Conservation (phyloP, 371 early-diverging fungal genomes). For the Mortierella polycephala region DNA sequence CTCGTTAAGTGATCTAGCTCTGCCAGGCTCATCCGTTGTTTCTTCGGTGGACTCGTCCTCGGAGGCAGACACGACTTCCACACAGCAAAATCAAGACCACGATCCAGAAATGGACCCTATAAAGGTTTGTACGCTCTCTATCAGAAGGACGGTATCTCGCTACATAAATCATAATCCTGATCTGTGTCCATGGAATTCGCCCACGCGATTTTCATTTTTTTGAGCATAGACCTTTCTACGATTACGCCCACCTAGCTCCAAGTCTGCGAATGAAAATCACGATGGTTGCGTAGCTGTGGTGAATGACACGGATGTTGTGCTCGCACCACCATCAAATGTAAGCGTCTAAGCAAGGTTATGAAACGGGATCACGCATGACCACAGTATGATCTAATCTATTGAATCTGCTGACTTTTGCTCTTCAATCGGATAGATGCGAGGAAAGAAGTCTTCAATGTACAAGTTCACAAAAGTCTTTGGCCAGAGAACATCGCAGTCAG, state of each 20-base stretch:
- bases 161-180: no score
- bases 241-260: slow-evolving; percentile 46
- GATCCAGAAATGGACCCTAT: no score
- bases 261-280: slow-evolving; percentile 6
- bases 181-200: no score
- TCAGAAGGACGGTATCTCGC: no score
- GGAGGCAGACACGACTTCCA: no score
- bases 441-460: slow-evolving; percentile 65
- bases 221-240: slow-evolving; percentile 58
- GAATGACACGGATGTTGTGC: slow-evolving; percentile 59
- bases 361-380: not conserved
- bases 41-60: no score
- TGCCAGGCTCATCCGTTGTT: no score
- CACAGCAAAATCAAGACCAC: no score
- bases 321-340: slow-evolving; percentile 37
- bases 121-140: no score
- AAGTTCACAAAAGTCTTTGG: slow-evolving; percentile 75
- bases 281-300: slow-evolving; percentile 8
- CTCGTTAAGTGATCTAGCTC: no score
- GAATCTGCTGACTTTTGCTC: not conserved
- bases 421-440: slow-evolving; percentile 47
- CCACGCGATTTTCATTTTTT: not conserved
- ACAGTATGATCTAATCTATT: slow-evolving; percentile 13
- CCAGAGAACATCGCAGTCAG: slow-evolving; percentile 58
- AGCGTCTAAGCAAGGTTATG: not conserved